Percentiles rank a stretch among this genome's conserved stretches.
Conservation (phyloP, 2,329 filamentous ascomycete species). For the Cordyceps farinosa region DNA sequence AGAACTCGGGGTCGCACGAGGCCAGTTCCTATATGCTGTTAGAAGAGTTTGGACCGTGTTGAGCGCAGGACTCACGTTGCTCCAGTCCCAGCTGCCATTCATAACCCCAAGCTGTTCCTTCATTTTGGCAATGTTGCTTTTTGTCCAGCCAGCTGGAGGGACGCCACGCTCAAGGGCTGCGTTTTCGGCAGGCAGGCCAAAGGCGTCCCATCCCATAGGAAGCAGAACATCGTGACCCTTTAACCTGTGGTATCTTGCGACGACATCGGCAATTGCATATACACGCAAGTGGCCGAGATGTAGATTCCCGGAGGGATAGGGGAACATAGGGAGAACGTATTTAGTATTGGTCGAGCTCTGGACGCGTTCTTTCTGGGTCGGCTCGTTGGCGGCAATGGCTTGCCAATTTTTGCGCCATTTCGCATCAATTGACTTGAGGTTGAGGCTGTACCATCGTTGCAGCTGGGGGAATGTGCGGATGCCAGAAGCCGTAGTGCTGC, state of each 20-base stretch:
- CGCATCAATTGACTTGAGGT: slow-evolving; percentile 42
- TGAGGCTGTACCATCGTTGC: slow-evolving; percentile 39
- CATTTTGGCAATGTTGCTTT: slow-evolving; percentile 77
- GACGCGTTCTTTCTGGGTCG: slow-evolving; percentile 20
- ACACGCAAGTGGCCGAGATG: slow-evolving; percentile 86
- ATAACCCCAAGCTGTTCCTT: slow-evolving; percentile 75
- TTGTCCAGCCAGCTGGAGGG: slow-evolving; percentile 75
- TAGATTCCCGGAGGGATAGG: slow-evolving; percentile 81
- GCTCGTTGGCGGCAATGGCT: slow-evolving; percentile 18
- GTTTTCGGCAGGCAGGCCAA: slow-evolving; percentile 87
- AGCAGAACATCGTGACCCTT: slow-evolving; percentile 72
- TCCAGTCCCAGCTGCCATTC: slow-evolving; percentile 83
- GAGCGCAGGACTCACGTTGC: slow-evolving; percentile 55
- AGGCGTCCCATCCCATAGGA: slow-evolving; percentile 95
- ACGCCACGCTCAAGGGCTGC: slow-evolving; percentile 80
- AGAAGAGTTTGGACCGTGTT: slow-evolving; percentile 8
- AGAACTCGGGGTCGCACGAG: slow-evolving; percentile 81
- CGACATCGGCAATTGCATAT: slow-evolving; percentile 85
- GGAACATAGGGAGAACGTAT: slow-evolving; percentile 89
- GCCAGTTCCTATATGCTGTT: slow-evolving; percentile 62
- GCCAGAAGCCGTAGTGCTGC: background rate
- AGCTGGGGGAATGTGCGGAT: background rate
- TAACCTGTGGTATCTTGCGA: slow-evolving; percentile 72
- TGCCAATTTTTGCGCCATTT: slow-evolving; percentile 21
- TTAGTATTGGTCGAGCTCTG: slow-evolving; percentile 32